Conservation (phyloP, 805 yeast genomes). For the Pichia paraexigua region DNA sequence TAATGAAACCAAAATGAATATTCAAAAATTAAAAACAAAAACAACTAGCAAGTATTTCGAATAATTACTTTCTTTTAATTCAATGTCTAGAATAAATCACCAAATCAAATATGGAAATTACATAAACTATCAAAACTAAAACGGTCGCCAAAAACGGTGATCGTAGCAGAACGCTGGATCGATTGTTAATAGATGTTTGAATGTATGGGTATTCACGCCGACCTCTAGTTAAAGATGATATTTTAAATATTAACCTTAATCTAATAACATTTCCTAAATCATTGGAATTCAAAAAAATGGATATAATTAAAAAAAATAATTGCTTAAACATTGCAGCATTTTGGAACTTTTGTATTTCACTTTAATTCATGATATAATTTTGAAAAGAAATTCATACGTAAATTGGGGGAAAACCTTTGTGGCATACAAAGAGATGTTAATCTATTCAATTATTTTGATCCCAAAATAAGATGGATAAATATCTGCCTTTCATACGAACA, state of each 20-base stretch:
- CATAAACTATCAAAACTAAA: conserved; percentile 1
- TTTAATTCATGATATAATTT: background rate
- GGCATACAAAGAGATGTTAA: background rate
- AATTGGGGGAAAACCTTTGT: background rate
- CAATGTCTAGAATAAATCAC: background rate
- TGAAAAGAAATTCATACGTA: conserved; percentile 2
- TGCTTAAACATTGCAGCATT: background rate
- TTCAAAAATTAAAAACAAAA: background rate
- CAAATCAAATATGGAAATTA: background rate
- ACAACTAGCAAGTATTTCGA: background rate
- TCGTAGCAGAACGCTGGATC: conserved; percentile 12
- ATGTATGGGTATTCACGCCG: conserved; percentile 11
- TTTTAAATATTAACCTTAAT: background rate
- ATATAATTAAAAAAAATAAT: background rate
- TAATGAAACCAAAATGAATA: background rate
- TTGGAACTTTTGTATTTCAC: background rate
- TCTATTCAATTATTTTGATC: background rate
- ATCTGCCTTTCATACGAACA: background rate
- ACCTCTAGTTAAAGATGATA: conserved; percentile 3
- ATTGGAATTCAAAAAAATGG: background rate
- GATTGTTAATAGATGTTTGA: conserved; percentile 10
- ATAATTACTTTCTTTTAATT: background rate
- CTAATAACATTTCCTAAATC: background rate
- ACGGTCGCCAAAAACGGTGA: conserved; percentile 12
- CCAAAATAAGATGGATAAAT: background rate